Evolutionary conservation across 129 eudicot species (phyloP).

Genomic region (Helianthus annuus): DNA sequence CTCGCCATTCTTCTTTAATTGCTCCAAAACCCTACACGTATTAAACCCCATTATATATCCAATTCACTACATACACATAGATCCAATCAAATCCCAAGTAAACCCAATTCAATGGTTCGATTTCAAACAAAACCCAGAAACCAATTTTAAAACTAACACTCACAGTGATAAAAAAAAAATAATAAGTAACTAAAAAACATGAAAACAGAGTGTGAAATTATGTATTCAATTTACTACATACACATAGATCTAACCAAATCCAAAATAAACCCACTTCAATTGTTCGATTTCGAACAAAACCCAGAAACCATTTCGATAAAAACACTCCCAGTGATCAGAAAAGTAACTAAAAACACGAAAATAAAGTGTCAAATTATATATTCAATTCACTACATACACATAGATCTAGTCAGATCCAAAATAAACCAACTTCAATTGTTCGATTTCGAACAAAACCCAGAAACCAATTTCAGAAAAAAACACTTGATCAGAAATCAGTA

Average conservation of each 20-base stretch:
- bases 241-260: background rate
- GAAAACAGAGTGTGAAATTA: constrained; percentile 4
- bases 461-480: background rate
- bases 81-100: constrained; percentile 9
- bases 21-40: constrained; percentile 12
- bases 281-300: background rate
- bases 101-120: background rate
- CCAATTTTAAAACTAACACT: background rate
- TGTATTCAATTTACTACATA: background rate
- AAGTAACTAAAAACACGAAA: background rate
- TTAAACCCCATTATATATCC: background rate
- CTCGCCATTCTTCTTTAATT: constrained; percentile 31
- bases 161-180: background rate
- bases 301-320: background rate
- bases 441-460: background rate
- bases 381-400: background rate
- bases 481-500: constrained; percentile 13
- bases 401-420: constrained; percentile 3
- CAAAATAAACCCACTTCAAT: background rate
- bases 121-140: constrained; percentile 1
- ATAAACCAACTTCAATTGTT: background rate
- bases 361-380: constrained; percentile 3
- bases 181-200: background rate
- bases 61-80: background rate
- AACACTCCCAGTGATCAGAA: background rate